These are phyloP conservation scores for Protomyces pachydermus DNA, from an alignment of 1,139 yeast genomes.

Conservation along the genomic window DNA sequence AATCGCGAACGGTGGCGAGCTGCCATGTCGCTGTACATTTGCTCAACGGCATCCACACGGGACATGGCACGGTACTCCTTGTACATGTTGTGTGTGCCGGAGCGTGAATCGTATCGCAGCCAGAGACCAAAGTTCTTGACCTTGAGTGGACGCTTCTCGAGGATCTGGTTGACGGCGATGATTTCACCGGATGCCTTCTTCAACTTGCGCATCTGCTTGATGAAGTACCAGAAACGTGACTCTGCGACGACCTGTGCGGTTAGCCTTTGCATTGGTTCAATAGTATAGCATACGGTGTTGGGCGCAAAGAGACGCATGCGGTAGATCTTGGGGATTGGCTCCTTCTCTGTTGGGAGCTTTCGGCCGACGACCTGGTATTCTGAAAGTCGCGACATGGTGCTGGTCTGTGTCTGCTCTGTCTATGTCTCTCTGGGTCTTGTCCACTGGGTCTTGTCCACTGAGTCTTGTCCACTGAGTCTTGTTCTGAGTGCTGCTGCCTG, in stretches of 20 bases:
- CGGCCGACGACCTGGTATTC: conserved; percentile 99
- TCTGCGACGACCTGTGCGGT: conserved; percentile 84
- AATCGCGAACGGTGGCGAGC: conserved; percentile 99
- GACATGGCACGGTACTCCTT: conserved; percentile 99
- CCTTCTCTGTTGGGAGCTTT: conserved; percentile 98
- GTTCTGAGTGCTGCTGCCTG: neutral
- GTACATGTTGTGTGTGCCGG: conserved; percentile 99
- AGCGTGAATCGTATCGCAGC: conserved; percentile 99
- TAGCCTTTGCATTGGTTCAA: neutral
- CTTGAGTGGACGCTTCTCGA: conserved; percentile 97
- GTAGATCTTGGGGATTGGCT: conserved; percentile 99
- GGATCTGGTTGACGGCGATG: conserved; percentile 80
- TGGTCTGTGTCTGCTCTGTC: neutral
- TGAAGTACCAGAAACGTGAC: conserved; percentile 99
- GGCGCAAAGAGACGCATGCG: conserved; percentile 99
- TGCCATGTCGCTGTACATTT: conserved; percentile 99
- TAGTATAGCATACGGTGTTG: conserved; percentile 13
- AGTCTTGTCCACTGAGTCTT: neutral
- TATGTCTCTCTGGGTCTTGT: neutral
- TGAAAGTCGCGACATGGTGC: neutral
- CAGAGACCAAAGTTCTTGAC: conserved; percentile 99
- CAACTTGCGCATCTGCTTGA: conserved; percentile 98
- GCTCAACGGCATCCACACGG: conserved; percentile 98
- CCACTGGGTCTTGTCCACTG: neutral
- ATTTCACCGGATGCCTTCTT: conserved; percentile 99